Evolutionary conservation across 148 eudicot species (phyloP).

Genomic region (Heliosperma pusillum): DNA sequence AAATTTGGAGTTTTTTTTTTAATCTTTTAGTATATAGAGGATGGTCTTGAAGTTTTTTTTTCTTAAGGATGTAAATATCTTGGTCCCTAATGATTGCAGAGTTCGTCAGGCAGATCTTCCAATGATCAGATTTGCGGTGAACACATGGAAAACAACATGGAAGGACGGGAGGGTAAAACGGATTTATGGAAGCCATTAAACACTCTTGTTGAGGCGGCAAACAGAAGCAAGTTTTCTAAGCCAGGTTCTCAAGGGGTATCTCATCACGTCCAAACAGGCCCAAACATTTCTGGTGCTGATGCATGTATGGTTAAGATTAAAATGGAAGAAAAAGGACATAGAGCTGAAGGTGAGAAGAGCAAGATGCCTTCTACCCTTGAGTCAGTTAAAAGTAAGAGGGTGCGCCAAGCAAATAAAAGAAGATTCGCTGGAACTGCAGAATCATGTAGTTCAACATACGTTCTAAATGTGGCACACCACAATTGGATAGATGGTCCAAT

Average conservation of each 20-base stretch:
- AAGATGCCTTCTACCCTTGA: slow-evolving; percentile 25
- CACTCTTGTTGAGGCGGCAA: slow-evolving; percentile 86
- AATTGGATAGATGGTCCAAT: slow-evolving; percentile 54
- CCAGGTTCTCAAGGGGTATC: slow-evolving; percentile 50
- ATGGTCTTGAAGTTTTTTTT: slow-evolving; percentile 8
- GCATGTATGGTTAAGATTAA: slow-evolving; percentile 34
- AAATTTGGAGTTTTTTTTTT: too few species aligned
- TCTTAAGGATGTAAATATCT: not conserved
- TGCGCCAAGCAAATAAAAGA: slow-evolving; percentile 37
- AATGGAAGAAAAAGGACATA: slow-evolving; percentile 44
- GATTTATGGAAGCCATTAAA: slow-evolving; percentile 87
- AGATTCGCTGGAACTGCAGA: slow-evolving; percentile 35
- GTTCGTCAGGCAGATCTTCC: slow-evolving; percentile 51
- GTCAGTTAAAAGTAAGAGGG: slow-evolving; percentile 50
- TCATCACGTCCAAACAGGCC: slow-evolving; percentile 47
- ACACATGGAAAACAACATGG: slow-evolving; percentile 38
- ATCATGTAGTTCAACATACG: slow-evolving; percentile 30
- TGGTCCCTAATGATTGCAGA: slow-evolving; percentile 36
- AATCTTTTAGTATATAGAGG: too few species aligned
- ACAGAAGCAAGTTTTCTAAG: slow-evolving; percentile 71
- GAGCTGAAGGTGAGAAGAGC: slow-evolving; percentile 42
- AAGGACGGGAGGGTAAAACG: slow-evolving; percentile 56
- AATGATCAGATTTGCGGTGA: slow-evolving; percentile 39
- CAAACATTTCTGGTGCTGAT: slow-evolving; percentile 34
- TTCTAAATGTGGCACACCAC: slow-evolving; percentile 36